phyloP scores from a whole-genome alignment of 192 early-diverging fungal genomes.

The Fimicolochytrium jonesii region DNA sequence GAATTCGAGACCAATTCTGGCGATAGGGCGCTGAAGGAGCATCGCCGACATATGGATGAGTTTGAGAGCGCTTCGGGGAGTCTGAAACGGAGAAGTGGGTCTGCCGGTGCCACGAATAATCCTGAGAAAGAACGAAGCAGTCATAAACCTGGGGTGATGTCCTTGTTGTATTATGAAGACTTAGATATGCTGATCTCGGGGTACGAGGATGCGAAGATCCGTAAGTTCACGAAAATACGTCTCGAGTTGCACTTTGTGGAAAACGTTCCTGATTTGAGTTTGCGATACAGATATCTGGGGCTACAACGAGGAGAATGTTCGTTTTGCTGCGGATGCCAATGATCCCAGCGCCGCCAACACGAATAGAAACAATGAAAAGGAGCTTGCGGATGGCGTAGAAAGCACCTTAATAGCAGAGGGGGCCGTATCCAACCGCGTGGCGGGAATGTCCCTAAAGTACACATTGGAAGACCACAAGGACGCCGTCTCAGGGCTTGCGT shows the following conservation, averaged over 20 bases:
- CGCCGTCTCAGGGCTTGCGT: slow-evolving; percentile 45
- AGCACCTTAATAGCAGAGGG: too few species aligned
- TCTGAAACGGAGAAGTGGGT: neutral
- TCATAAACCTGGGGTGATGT: slow-evolving; percentile 30
- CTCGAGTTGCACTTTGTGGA: slow-evolving; percentile 7
- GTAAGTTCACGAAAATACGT: slow-evolving; percentile 18
- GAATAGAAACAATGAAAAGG: slow-evolving; percentile 33
- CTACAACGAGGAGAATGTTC: slow-evolving; percentile 53
- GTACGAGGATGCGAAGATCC: slow-evolving; percentile 51
- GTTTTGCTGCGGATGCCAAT: slow-evolving; percentile 33
- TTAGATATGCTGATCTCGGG: slow-evolving; percentile 51
- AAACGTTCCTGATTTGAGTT: neutral
- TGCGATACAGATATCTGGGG: slow-evolving; percentile 44
- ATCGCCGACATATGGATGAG: slow-evolving; percentile 4
- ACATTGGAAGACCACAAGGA: slow-evolving; percentile 48
- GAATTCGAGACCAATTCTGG: slow-evolving; percentile 7
- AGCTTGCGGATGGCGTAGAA: slow-evolving; percentile 29
- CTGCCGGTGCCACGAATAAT: too few species aligned
- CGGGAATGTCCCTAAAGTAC: slow-evolving; percentile 51
- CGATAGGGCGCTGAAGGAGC: slow-evolving; percentile 13
- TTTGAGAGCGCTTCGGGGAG: slow-evolving; percentile 5
- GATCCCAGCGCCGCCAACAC: too few species aligned
- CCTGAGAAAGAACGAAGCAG: neutral
- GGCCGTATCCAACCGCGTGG: slow-evolving; percentile 52
- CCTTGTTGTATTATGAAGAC: slow-evolving; percentile 52